Conservation (phyloP, 805 yeast genomes). For the Kuraishia ogatae region DNA sequence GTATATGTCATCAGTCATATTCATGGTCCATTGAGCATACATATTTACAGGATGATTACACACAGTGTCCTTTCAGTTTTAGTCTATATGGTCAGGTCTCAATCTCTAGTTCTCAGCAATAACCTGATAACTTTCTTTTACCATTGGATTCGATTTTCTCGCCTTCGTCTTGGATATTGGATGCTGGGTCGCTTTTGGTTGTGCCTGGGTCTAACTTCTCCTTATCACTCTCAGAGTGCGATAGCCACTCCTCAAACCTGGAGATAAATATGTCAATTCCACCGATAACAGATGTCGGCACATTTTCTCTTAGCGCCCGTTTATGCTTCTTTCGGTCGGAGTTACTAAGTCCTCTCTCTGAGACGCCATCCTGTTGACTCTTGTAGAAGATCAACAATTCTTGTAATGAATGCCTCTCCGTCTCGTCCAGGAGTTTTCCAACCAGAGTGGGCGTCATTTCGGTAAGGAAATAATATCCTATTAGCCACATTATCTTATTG, state of each 20-base stretch:
- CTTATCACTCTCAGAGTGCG: not conserved
- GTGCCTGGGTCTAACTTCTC: too few species aligned
- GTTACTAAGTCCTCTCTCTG: conserved; percentile 7
- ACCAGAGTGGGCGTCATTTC: not conserved
- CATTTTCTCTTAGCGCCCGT: conserved; percentile 10
- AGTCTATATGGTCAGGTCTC: not conserved
- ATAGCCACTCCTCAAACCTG: conserved; percentile 14
- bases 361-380: conserved; percentile 11
- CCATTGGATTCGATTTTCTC: not conserved
- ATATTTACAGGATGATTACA: not conserved
- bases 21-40: not conserved
- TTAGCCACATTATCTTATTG: conserved; percentile 59
- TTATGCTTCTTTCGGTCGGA: conserved; percentile 6
- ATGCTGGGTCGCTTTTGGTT: not conserved
- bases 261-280: conserved; percentile 13
- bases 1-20: not conserved
- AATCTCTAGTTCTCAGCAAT: not conserved
- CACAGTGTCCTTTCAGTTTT: too few species aligned
- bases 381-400: conserved; percentile 16
- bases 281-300: conserved; percentile 17
- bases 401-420: conserved; percentile 8
- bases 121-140: too few species aligned
- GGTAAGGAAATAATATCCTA: conserved; percentile 34
- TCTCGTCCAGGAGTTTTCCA: conserved; percentile 5
- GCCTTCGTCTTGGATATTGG: not conserved